Base-by-base conservation (phyloP, 805 yeast species). In the Yarrowia osloensis region DNA sequence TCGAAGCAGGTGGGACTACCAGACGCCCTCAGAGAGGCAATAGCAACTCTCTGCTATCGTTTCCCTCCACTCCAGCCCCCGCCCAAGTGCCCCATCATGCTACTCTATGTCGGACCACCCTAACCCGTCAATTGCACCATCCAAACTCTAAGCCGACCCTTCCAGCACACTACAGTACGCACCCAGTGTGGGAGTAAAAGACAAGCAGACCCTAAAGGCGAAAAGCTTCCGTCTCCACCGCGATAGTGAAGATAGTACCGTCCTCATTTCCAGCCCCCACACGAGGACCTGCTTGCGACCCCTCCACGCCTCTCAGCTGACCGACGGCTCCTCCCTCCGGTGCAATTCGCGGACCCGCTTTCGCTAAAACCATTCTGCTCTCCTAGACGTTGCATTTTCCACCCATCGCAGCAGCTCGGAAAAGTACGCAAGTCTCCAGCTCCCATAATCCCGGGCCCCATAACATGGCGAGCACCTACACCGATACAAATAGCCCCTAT, bases 161-260 rank as follows among this genome's bases (percentile, higher is more conserved):
- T 24, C 59, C 59, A 52, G 59, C 42, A 33, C 59, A 52, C 42
- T 33, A 33, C 59, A n/a, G n/a, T n/a, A 5, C 17, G 12, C 26
- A 44, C 54, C 17, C 22, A 24, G 19, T 9, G 42, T 22, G 21
- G 61, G 31, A 13, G 61, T 35, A 26, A 17, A 35, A 35, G 6
- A 54, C 31, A 37, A 37, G 62, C 46, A 57, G 37, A 57, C 49
- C 63, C 63, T 39, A 55, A 57, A 57, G 37, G 49, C 63, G 47
- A 57, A 55, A 57, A 57, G 63, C 63, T 57, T 57, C 63, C 49
- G 63, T 57, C 63, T 57, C 63, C 63, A 57, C 63, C 49, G 49
- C 63, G 61, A 57, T 57, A 57, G 47, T 40, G 37, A 35, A 57
- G 63, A 57, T 57, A 57, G 61, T 26, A 24, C 5, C 17, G 44